These are phyloP conservation scores for Puccinia polysora DNA, from an alignment of 1,284 basidiomycete genomes.

Conservation along the genomic window DNA sequence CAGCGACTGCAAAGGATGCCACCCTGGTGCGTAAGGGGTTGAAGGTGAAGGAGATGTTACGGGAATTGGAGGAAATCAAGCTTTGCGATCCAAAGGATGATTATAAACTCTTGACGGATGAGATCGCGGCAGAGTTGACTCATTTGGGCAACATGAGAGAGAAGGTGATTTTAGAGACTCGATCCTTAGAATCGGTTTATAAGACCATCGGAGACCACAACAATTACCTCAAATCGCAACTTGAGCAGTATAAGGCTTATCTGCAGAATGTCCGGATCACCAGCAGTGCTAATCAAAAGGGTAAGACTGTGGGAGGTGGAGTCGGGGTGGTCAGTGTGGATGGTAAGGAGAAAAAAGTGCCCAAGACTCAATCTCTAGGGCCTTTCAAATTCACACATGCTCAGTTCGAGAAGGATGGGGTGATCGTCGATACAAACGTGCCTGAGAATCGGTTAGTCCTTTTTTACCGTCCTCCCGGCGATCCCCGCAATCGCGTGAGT, in stretches of 20 bases:
- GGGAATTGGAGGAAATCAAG: slow-evolving; percentile 86
- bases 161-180: slow-evolving; percentile 88
- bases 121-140: slow-evolving; percentile 87
- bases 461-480: too few relatives aligned
- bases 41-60: slow-evolving; percentile 98
- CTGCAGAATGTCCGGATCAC: slow-evolving; percentile 93
- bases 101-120: slow-evolving; percentile 92
- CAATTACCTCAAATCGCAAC: slow-evolving; percentile 87
- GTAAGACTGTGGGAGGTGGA: slow-evolving; percentile 77
- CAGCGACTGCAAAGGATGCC: slow-evolving; percentile 94
- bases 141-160: slow-evolving; percentile 94
- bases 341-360: slow-evolving; percentile 91
- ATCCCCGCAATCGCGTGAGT: too few relatives aligned
- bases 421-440: slow-evolving; percentile 96
- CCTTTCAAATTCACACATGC: slow-evolving; percentile 96
- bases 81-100: slow-evolving; percentile 71
- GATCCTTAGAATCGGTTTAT: slow-evolving; percentile 89
- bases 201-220: slow-evolving; percentile 99
- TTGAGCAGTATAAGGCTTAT: slow-evolving; percentile 99
- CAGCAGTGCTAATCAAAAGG: slow-evolving; percentile 53
- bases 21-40: slow-evolving; percentile 91
- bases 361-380: slow-evolving; percentile 73
- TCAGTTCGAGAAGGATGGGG: slow-evolving; percentile 98
- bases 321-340: slow-evolving; percentile 93
- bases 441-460: slow-evolving; percentile 81